A percentile compares a stretch with the other conserved stretches of the same genome.
Evolutionary conservation across 2,329 filamentous ascomycete species (phyloP).

Genomic region (Microthyrium microscopicum): DNA sequence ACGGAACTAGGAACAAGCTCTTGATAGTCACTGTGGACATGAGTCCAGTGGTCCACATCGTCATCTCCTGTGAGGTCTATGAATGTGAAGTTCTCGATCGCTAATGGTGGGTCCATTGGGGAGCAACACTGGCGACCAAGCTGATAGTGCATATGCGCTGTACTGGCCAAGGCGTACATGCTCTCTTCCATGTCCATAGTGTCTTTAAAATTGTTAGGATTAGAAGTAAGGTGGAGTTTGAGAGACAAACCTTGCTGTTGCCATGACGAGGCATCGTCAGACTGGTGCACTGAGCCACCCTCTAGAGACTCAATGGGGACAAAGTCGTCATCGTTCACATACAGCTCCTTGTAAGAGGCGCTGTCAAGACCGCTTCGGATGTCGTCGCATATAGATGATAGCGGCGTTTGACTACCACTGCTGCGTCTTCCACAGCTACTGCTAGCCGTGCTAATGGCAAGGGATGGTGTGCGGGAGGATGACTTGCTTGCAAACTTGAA

Average conservation of each 20-base stretch:
- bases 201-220: slow-evolving; percentile 5
- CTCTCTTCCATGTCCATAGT: slow-evolving; percentile 2
- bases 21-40: slow-evolving; percentile 4
- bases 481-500: slow-evolving; percentile 3
- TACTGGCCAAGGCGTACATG: slow-evolving; percentile 4
- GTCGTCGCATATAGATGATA: slow-evolving; percentile 4
- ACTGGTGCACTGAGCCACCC: slow-evolving; percentile 4
- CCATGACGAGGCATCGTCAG: slow-evolving; percentile 4
- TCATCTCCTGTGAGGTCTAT: slow-evolving; percentile 4
- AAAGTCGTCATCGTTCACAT: slow-evolving; percentile 4
- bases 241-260: slow-evolving; percentile 4
- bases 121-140: slow-evolving; percentile 3
- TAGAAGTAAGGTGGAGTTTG: slow-evolving; percentile 3
- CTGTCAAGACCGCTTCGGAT: slow-evolving; percentile 4
- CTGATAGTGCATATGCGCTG: slow-evolving; percentile 4
- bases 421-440: slow-evolving; percentile 4
- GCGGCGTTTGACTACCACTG: slow-evolving; percentile 3
- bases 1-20: slow-evolving; percentile 4
- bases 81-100: slow-evolving; percentile 4
- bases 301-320: slow-evolving; percentile 3
- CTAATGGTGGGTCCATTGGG: slow-evolving; percentile 3
- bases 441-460: slow-evolving; percentile 2
- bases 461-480: slow-evolving; percentile 3
- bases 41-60: slow-evolving; percentile 4
- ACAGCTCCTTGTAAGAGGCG: slow-evolving; percentile 3